Base-by-base conservation (phyloP, 345 rosid genomes). In the Eucalyptus melliodora region DNA sequence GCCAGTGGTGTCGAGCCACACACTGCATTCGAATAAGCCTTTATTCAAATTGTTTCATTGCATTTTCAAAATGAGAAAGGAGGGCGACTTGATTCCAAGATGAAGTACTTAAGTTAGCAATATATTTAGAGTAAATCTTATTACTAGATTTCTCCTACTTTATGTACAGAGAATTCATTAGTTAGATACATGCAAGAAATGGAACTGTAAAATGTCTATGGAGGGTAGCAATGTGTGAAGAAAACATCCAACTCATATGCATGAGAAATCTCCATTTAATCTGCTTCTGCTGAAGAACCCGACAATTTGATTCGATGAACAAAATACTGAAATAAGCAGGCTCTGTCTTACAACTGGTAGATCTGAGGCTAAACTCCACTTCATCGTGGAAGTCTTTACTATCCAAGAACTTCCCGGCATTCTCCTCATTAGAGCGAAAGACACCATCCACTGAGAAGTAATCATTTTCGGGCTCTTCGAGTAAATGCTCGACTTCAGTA, bases 381-480 rank as follows among this genome's bases (percentile, higher is more conserved):
- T 87, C 95, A 90, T 40, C 89, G 83, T 90, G 89, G 89, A 96
- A 93, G 9, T 93, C 96, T 67, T 94, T 96, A 89, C 92, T 86
- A 47, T 89, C 95, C 44, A 91, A 91, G 86, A 87, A 53, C 90
- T 94, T 93, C 87, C 92, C 94, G 65, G 93, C 87, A 90, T 90
- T 92, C 89, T 96, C 97, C 89, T 93, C 91, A 89, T 91, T 92
- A 40, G 92, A 90, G 88, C 95, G 94, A 81, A 94, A 89, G 65
- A 90, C 93, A 89, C 93, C 93, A 86, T 96, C 97, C 16, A 94
- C 94, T 3, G 93, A 91, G 88, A 89, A 88, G 91, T 92, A 89
- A 51, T 95, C 96, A 89, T 91, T 89, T 90, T 92, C 91, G 56
- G 97, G 94, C 85, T 95, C 98, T 86, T 90, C 92, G 45, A 92